phyloP scores from a whole-genome alignment of 805 yeast genomes.

The Schizosaccharomyces octosporus region DNA sequence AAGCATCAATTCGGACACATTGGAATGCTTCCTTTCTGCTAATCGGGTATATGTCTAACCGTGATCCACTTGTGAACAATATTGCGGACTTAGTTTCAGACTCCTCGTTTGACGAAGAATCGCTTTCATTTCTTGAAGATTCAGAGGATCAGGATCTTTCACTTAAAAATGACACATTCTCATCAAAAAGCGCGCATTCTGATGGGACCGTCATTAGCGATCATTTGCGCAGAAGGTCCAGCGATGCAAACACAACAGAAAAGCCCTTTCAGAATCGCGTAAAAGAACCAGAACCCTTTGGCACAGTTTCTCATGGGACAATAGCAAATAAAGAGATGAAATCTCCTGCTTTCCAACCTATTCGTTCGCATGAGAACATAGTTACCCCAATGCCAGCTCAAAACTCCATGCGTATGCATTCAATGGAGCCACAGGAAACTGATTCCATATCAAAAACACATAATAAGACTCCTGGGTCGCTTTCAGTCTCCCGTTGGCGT shows the following conservation, averaged over 20 bases:
- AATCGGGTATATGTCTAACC: background rate
- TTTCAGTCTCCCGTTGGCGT: background rate
- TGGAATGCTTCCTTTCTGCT: background rate
- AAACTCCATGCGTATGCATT: too few relatives aligned
- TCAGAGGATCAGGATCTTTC: background rate
- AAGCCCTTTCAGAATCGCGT: background rate
- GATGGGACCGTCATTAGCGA: background rate
- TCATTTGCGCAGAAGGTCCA: background rate
- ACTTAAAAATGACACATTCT: background rate
- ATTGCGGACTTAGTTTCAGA: background rate
- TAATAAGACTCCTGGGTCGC: background rate
- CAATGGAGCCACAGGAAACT: background rate
- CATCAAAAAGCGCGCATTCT: background rate
- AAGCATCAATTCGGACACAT: background rate
- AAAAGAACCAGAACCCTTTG: background rate
- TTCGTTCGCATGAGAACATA: too few relatives aligned
- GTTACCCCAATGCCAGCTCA: too few relatives aligned
- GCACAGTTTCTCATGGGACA: too few relatives aligned
- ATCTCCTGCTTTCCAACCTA: too few relatives aligned
- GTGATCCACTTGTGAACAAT: background rate
- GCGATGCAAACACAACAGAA: background rate
- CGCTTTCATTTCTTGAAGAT: background rate
- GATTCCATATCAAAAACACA: background rate
- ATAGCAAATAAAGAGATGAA: too few relatives aligned
- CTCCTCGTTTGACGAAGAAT: background rate